A percentile compares a stretch with the other conserved stretches of the same genome.
phyloP scores from a whole-genome alignment of 2,329 filamentous ascomycete species.

The Dichotomopilus funicola region DNA sequence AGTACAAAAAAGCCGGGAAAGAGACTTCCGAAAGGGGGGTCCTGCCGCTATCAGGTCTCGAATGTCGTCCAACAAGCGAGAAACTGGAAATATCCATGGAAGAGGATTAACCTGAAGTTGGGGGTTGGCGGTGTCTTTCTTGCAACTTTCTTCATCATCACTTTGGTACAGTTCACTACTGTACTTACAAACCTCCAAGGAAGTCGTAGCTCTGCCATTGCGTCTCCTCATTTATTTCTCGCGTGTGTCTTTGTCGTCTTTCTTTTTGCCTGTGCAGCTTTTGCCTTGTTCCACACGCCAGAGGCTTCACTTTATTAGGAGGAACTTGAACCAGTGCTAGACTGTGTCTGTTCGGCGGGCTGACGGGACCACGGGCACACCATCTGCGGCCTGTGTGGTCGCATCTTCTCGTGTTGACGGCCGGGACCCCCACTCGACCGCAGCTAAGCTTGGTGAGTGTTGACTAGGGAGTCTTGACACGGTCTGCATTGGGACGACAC shows the following conservation, averaged over 20 bases:
- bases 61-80: not conserved
- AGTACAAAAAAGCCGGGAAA: conserved; percentile 4
- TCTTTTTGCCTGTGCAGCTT: no score
- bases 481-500: no score
- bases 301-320: no score
- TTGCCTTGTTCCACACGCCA: no score
- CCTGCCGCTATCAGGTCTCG: not conserved
- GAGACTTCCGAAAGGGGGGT: not conserved
- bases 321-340: no score
- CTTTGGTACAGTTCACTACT: not conserved
- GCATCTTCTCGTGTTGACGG: conserved; percentile 4
- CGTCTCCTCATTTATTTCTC: no score
- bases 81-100: not conserved
- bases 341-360: no score
- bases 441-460: not conserved
- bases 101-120: not conserved
- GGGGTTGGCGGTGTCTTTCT: no score
- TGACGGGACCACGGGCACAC: not conserved
- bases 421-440: not conserved
- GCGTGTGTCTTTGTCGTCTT: no score
- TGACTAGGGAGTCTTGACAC: no score
- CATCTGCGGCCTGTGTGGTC: not conserved
- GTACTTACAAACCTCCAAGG: not conserved
- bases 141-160: not conserved
- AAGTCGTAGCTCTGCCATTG: not conserved